Evolutionary conservation across 2,329 filamentous ascomycete species (phyloP), one percentile per base, ranked within the genome.

Genomic region (Dryadomyces quercus-mongolicae): DNA sequence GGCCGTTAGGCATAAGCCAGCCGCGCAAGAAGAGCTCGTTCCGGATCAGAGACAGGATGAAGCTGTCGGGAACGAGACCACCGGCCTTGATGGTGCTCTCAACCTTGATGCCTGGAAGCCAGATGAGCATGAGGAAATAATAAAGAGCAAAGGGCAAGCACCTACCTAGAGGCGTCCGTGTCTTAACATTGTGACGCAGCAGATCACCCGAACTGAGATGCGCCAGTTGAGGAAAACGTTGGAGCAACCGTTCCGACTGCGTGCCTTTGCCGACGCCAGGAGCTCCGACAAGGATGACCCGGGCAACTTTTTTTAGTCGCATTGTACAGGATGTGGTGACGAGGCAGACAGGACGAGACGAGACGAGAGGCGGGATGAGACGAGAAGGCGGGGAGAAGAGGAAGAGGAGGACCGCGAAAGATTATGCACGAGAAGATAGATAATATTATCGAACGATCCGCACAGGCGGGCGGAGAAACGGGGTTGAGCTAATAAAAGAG

Each of bases 201-300:
- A 98, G 74, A 69, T 98, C 92, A 57, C 93, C 93, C 4, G 93
- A 95, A 70, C 89, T 95, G 68, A 98, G 92, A 18, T 90, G 85
- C 53, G 88, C 86, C 49, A 98, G 76, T 65, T 96, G 87, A 3
- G 91, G 88, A 66, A 93, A 98, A 61, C 87, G 83, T 62, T 84
- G 75, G 61, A 97, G 83, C 58, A 98, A 76, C 58, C 93, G 83
- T 68, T 95, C 88, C 52, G 88, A 89, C 73, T 98, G 93, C 3
- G 93, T 98, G 59, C 92, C 93, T 70, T 98, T 98, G 59, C 93
- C 93, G 55, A 95, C 93, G 56, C 91, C 91, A n/a, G 93, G 93
- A 52, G 92, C 91, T 62, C 93, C 93, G 63, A 98, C 82, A 61
- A 98, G 82, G 66, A 98, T 97, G 59, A 97, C 85, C 59, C 93